phyloP scores from a whole-genome alignment of 441 rosid species.

The Hura crepitans region DNA sequence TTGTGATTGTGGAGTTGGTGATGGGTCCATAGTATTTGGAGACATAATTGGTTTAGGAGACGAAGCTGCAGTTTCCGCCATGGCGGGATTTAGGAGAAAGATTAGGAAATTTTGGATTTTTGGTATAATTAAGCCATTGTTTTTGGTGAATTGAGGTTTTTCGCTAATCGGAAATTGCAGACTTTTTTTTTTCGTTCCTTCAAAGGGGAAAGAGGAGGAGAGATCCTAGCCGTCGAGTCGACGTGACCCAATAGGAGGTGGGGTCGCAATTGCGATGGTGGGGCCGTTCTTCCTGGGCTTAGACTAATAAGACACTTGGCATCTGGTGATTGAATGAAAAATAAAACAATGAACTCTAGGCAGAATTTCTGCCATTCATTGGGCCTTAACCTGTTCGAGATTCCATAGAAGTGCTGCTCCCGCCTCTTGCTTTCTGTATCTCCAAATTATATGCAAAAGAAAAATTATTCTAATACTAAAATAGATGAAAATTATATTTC shows the following conservation, averaged over 20 bases:
- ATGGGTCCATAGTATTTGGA: constrained; percentile 48
- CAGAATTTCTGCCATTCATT: background rate
- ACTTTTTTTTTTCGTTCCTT: background rate
- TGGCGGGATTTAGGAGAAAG: background rate
- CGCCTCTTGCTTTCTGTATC: background rate
- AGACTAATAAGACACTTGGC: constrained; percentile 13
- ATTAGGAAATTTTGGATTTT: background rate
- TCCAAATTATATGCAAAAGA: too few relatives aligned
- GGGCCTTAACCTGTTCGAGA: background rate
- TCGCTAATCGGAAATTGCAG: constrained; percentile 16
- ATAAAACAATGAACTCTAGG: background rate
- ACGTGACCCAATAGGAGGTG: constrained; percentile 21
- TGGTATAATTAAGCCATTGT: background rate
- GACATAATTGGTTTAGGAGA: constrained; percentile 44
- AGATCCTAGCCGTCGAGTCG: constrained; percentile 52
- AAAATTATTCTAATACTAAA: too few relatives aligned
- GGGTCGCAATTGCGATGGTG: background rate
- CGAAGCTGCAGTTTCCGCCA: constrained; percentile 57
- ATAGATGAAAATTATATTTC: too few relatives aligned
- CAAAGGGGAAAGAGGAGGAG: background rate
- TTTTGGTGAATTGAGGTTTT: background rate
- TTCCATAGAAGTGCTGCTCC: background rate
- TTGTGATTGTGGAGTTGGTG: constrained; percentile 29
- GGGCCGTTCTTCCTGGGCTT: background rate
- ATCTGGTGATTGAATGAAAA: background rate